Base-by-base conservation (phyloP, 2,329 filamentous ascomycete genomes). In the Apiospora saccharicola region DNA sequence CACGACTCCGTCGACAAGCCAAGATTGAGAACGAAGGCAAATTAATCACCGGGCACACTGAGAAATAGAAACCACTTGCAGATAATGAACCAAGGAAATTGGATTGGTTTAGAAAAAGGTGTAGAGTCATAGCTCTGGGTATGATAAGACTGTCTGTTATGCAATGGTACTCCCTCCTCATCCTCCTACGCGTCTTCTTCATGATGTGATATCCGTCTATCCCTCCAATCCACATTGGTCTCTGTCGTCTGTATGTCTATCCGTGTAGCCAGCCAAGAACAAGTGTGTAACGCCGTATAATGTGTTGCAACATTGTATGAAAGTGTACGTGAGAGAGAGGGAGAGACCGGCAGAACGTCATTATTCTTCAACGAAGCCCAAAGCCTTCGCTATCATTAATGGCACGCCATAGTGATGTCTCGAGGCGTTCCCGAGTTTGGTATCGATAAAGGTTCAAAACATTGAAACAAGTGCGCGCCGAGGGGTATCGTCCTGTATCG, bases 361-460 rank as follows among this genome's bases (percentile, higher is more conserved):
- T 57, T 16, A 13, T 57, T 34, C 16, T 68, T 72, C 80, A 96
- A 81, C 95, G 96, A 81, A 98, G 86, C 44, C 95, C 95, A 87
- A 98, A 98, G 3, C 95, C 95, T 81, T 97, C 94, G 78, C 95
- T 97, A 82, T 95, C 94, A 75, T 90, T 86, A n/a, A 98, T 94
- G 4, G 95, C 95, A 74, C 90, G 89, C 94, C 95, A 97, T 44
- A 98, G 84, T 85, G 91, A 90, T 70, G 82, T 83, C 80, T 94
- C 92, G 73, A 98, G 81, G 75, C 89, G 91, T 79, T 91, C 87
- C 76, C 87, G 90, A 4, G 89, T 90, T 47, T 82, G 80, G 81
- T 96, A 98, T 67, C 90, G 88, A 83, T 92, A 96, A 72, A 98
- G 83, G 5, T 92, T 91, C 75, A 98, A 79, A 81, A 92, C 90